Evolutionary conservation across 2,329 filamentous ascomycete genomes (phyloP).

Genomic region (Ceratocystis diversiconidia): DNA sequence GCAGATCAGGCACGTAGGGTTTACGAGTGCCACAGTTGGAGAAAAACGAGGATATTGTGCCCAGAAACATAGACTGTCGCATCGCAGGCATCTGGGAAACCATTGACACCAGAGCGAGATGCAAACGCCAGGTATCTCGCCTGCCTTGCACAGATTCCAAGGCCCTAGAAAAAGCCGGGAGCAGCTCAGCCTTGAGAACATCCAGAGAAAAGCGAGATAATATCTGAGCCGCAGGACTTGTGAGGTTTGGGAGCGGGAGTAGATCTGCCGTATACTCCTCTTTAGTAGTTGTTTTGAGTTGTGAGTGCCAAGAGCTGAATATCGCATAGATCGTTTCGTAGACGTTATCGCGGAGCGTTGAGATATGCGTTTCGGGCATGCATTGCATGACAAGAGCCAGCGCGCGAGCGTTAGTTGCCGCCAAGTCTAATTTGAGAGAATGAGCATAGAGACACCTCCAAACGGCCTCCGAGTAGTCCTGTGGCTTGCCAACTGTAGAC

Average conservation of each 20-base stretch:
- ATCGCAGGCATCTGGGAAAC: conserved; percentile 20
- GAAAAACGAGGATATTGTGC: conserved; percentile 18
- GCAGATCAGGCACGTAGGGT: conserved; percentile 12
- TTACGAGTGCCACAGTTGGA: background rate
- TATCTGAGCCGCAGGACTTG: conserved; percentile 6
- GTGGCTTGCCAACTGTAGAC: conserved; percentile 7
- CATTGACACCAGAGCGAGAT: conserved; percentile 19
- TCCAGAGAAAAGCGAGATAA: conserved; percentile 10
- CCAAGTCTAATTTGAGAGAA: conserved; percentile 11
- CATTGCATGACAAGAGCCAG: conserved; percentile 11
- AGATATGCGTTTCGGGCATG: conserved; percentile 7
- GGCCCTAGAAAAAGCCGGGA: background rate
- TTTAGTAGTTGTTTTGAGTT: background rate
- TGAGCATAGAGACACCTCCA: conserved; percentile 14
- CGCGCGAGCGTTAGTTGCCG: conserved; percentile 6
- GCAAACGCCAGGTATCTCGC: conserved; percentile 9
- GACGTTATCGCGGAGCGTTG: background rate
- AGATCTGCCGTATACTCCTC: background rate
- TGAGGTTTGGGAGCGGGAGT: conserved; percentile 15
- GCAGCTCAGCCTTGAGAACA: background rate
- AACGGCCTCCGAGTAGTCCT: conserved; percentile 13
- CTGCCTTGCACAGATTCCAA: background rate
- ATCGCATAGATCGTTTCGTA: conserved; percentile 1
- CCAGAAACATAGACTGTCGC: conserved; percentile 18
- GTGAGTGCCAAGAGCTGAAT: background rate